Evolutionary conservation across 2,329 filamentous ascomycete species (phyloP).

Genomic region (Stagonosporopsis vannaccii): DNA sequence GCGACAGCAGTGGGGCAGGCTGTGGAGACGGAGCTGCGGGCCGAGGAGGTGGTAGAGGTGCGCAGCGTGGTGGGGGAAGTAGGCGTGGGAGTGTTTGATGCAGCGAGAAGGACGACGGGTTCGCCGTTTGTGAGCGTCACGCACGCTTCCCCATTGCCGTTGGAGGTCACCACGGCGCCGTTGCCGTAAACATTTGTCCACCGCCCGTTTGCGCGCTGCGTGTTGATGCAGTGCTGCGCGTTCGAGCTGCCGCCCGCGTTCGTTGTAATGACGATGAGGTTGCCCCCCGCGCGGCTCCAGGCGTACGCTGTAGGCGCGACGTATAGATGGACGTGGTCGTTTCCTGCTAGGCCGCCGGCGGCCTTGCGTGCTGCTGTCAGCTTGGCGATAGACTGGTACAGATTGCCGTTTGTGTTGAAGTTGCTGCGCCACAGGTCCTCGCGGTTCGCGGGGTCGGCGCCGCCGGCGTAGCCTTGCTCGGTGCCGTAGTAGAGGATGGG

Average conservation of each 20-base stretch:
- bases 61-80: conserved; percentile 14
- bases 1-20: conserved; percentile 42
- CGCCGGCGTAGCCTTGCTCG: conserved; percentile 49
- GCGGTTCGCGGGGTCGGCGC: conserved; percentile 50
- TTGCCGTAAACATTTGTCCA: conserved; percentile 54
- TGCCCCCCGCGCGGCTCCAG: conserved; percentile 55
- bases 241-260: conserved; percentile 53
- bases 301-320: conserved; percentile 54
- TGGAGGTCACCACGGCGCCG: conserved; percentile 47
- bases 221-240: conserved; percentile 54
- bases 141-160: conserved; percentile 53
- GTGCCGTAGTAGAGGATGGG: conserved; percentile 52
- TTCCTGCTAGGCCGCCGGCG: conserved; percentile 52
- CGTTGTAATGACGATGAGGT: conserved; percentile 56
- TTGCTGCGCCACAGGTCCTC: conserved; percentile 51
- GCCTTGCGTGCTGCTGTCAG: conserved; percentile 39
- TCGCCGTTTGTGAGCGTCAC: conserved; percentile 53
- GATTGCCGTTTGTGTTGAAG: conserved; percentile 41
- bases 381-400: conserved; percentile 41
- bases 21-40: too few species aligned
- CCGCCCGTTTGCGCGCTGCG: conserved; percentile 46
- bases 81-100: conserved; percentile 12
- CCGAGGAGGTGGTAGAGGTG: conserved; percentile 5
- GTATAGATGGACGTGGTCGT: conserved; percentile 57
- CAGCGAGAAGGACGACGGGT: conserved; percentile 51